These are phyloP conservation scores for Tylopilus subfusipes DNA, from an alignment of 768 basidiomycete genomes.

Conservation along the genomic window DNA sequence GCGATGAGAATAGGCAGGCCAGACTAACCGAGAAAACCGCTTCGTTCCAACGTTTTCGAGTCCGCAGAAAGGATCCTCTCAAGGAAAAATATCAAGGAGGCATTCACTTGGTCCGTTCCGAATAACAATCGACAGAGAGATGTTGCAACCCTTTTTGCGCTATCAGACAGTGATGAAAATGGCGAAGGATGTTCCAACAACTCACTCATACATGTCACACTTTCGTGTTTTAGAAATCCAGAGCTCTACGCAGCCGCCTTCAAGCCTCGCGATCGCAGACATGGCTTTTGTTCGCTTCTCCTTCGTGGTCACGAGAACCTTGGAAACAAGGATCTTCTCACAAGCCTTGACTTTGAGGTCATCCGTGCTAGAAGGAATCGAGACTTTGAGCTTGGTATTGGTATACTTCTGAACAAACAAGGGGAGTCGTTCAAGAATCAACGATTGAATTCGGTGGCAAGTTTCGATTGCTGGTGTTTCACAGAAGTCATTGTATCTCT, in stretches of 20 bases:
- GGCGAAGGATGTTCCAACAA: slow-evolving; percentile 10
- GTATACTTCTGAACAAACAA: slow-evolving; percentile 85
- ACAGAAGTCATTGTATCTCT: slow-evolving; percentile 56
- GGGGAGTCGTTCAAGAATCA: slow-evolving; percentile 76
- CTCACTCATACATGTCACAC: slow-evolving; percentile 87
- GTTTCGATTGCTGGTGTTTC: slow-evolving; percentile 45
- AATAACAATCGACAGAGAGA: slow-evolving; percentile 76
- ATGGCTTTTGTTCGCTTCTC: slow-evolving; percentile 54
- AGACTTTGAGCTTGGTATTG: slow-evolving; percentile 51
- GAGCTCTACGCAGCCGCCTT: slow-evolving; percentile 54
- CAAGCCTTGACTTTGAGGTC: slow-evolving; percentile 67
- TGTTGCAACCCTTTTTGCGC: slow-evolving; percentile 60
- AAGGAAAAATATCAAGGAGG: slow-evolving; percentile 62
- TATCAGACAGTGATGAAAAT: background rate
- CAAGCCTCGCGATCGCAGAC: slow-evolving; percentile 57
- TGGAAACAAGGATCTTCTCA: slow-evolving; percentile 56
- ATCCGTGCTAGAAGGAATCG: slow-evolving; percentile 48
- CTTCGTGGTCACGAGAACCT: slow-evolving; percentile 50
- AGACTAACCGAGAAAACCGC: slow-evolving; percentile 74
- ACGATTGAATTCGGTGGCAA: slow-evolving; percentile 47
- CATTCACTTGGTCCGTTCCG: slow-evolving; percentile 67
- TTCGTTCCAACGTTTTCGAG: slow-evolving; percentile 64
- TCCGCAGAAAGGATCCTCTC: slow-evolving; percentile 89
- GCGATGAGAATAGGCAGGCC: background rate
- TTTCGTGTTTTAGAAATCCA: slow-evolving; percentile 67